These are phyloP conservation scores for Penicillium fimorum DNA, from an alignment of 495 filamentous ascomycete genomes.

Conservation along the genomic window DNA sequence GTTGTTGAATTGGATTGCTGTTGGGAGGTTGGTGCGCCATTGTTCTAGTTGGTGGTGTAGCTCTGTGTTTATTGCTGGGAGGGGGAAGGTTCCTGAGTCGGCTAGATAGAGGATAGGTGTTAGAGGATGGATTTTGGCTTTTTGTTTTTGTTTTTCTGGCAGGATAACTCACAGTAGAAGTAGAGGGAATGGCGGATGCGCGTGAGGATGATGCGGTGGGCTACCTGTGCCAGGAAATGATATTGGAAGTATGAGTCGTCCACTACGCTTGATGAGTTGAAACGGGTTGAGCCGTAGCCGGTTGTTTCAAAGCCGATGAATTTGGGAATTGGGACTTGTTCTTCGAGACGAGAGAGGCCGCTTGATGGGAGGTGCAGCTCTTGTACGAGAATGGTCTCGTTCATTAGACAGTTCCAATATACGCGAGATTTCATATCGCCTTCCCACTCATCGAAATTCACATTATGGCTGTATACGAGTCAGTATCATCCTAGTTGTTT, in stretches of 20 bases:
- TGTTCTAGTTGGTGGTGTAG: conserved; percentile 48
- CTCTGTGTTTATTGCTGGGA: conserved; percentile 45
- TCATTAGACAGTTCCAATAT: conserved; percentile 52
- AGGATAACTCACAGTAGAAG: conserved; percentile 41
- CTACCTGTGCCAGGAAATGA: conserved; percentile 50
- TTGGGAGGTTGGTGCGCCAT: conserved; percentile 47
- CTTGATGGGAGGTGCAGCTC: conserved; percentile 49
- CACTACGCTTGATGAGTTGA: conserved; percentile 30
- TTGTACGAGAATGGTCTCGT: conserved; percentile 49
- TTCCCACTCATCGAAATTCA: conserved; percentile 49
- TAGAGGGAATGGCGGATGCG: conserved; percentile 49
- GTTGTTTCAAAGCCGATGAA: conserved; percentile 46
- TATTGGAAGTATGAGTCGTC: conserved; percentile 51
- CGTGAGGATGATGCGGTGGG: conserved; percentile 49
- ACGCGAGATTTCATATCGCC: conserved; percentile 52
- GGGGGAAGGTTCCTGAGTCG: conserved; percentile 46
- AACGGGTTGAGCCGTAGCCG: conserved; percentile 33
- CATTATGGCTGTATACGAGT: conserved; percentile 35
- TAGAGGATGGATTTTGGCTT: background rate
- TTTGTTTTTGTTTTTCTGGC: background rate
- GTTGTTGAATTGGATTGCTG: conserved; percentile 41
- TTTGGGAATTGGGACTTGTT: conserved; percentile 48
- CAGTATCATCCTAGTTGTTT: background rate
- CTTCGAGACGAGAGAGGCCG: conserved; percentile 45
- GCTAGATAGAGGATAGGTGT: conserved; percentile 21